phyloP scores from a whole-genome alignment of 2,329 filamentous ascomycete genomes.

The Phaeoacremonium minimum region DNA sequence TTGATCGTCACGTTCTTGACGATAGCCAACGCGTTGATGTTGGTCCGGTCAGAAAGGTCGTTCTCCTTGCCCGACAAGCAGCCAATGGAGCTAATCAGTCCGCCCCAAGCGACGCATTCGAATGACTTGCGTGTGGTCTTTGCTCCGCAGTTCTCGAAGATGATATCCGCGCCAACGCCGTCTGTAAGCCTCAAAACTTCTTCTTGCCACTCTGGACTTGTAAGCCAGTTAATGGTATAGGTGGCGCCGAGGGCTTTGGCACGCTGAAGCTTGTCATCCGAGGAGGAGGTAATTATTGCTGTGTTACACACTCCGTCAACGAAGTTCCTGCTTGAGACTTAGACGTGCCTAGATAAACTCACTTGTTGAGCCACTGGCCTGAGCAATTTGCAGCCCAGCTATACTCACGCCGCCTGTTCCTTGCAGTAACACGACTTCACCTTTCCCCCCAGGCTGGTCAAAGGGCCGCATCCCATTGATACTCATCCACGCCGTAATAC shows the following conservation, averaged over 20 bases:
- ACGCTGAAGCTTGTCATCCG: slow-evolving; percentile 42
- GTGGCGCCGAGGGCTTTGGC: slow-evolving; percentile 47
- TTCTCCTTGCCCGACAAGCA: slow-evolving; percentile 44
- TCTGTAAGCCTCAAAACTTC: slow-evolving; percentile 39
- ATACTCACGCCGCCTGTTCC: slow-evolving; percentile 51
- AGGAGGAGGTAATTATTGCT: slow-evolving; percentile 52
- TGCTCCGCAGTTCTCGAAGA: slow-evolving; percentile 52
- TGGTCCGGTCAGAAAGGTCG: slow-evolving; percentile 40
- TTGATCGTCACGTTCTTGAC: slow-evolving; percentile 30
- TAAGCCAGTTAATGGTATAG: slow-evolving; percentile 49
- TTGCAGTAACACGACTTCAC: slow-evolving; percentile 44
- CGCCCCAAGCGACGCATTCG: slow-evolving; percentile 48
- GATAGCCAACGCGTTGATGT: slow-evolving; percentile 47
- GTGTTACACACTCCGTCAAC: slow-evolving; percentile 36
- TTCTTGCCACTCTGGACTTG: slow-evolving; percentile 45
- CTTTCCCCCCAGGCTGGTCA: slow-evolving; percentile 41
- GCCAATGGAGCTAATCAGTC: slow-evolving; percentile 40
- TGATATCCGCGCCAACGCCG: slow-evolving; percentile 43
- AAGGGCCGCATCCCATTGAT: slow-evolving; percentile 56
- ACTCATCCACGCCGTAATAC: slow-evolving; percentile 62
- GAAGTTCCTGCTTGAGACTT: slow-evolving; percentile 9
- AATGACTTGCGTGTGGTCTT: slow-evolving; percentile 48
- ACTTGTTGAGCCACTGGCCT: slow-evolving; percentile 44
- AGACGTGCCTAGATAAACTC: slow-evolving; percentile 17
- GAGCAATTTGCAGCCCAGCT: slow-evolving; percentile 48